Conservation (phyloP, 192 early-diverging fungal species). For the Coemansia nantahalensis region DNA sequence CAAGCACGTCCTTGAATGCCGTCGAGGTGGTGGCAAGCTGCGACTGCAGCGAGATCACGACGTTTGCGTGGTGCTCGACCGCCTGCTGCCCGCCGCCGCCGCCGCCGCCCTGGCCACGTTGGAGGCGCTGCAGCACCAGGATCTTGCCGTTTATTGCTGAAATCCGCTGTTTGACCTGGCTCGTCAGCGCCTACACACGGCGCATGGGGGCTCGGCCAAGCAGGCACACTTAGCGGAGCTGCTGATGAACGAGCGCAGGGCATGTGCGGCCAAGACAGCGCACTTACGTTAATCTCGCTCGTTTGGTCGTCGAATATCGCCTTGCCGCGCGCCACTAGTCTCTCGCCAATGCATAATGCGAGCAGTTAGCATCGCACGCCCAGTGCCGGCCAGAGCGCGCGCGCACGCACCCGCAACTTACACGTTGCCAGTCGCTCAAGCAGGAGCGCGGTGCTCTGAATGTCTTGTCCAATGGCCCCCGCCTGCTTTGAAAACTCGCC, state of each 20-base stretch:
- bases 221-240: no score
- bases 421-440: conserved; percentile 79
- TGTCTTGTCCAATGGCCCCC: conserved; percentile 79
- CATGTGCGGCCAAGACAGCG: no score
- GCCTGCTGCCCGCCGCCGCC: conserved; percentile 69
- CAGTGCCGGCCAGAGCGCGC: neutral
- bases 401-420: conserved; percentile 28
- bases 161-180: conserved; percentile 94
- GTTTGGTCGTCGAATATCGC: conserved; percentile 97
- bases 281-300: conserved; percentile 82
- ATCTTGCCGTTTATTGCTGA: conserved; percentile 94
- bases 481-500: conserved; percentile 87
- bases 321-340: conserved; percentile 83
- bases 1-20: conserved; percentile 93
- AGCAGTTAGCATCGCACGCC: neutral
- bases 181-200: conserved; percentile 76
- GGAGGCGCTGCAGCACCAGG: conserved; percentile 67
- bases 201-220: no score
- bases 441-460: conserved; percentile 77
- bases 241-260: no score
- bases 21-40: conserved; percentile 86
- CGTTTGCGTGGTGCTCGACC: conserved; percentile 86
- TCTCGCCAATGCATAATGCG: conserved; percentile 11
- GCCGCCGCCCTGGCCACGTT: conserved; percentile 55
- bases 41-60: conserved; percentile 90